Base-by-base conservation (phyloP, 2,329 filamentous ascomycete genomes). In the Aspergillus tanneri region DNA sequence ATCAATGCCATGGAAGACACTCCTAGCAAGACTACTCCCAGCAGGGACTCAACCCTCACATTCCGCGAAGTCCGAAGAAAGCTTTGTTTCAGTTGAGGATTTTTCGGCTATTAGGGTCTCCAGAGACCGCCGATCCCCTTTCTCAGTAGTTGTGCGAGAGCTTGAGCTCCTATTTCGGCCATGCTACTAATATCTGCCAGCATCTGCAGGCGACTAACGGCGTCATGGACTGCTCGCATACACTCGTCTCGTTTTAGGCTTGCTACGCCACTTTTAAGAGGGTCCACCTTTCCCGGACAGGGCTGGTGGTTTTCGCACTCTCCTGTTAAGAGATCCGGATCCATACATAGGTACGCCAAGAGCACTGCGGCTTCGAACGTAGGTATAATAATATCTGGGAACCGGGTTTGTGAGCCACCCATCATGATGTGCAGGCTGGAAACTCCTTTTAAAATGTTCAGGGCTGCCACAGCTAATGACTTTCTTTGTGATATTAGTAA, bases 361-460 rank as follows among this genome's bases (percentile, higher is more conserved):
- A 38, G 18, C 22, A 38, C 35, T 12, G 35, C 18, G n/a, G 35
- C 35, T 38, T 38, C 35, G 5, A 38, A 38, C 3, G 35, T 38
- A 2, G 18, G 35, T 7, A 18, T 12, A 24, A 24, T 38, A 11
- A 38, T 23, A 7, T 12, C 42, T 6, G 41, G 14, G 18, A 41
- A 46, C 14, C 36, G 47, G 4, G 42, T 49, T 24, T 45, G 30
- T 8, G 19, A 14, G 12, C 30, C n/a, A 4, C 47, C 47, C 3
- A 49, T 23, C 36, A 46, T 19, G 28, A 37, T 10, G 21, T 49
- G 47, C 4, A 49, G 37, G 9, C 25, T 19, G 2, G 36, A 22
- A 22, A 49, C 36, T 8, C 39, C 35, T 4, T 45, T 10, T 3
- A 49, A 28, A 11, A 40, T 23, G 5, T 42, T 9, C 2, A 49